Conservation (phyloP, 345 rosid species). For the Ceriops tagal region DNA sequence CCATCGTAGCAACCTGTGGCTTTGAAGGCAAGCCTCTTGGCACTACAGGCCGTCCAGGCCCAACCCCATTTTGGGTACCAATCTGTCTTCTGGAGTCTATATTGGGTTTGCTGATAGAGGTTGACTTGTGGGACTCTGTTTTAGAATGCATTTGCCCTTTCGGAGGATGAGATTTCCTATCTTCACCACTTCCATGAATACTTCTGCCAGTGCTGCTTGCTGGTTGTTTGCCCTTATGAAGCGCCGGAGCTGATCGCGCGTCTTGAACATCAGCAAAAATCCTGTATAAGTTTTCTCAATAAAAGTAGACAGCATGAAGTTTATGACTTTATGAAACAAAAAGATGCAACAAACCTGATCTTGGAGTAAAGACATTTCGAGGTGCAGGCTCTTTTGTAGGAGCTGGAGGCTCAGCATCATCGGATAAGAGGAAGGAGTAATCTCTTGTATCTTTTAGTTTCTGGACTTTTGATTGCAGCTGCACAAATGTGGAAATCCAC, state of each 20-base stretch:
- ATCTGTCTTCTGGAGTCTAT: conserved; percentile 49
- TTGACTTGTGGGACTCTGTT: conserved; percentile 33
- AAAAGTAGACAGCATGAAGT: conserved; percentile 26
- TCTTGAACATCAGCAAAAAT: conserved; percentile 71
- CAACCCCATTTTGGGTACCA: conserved; percentile 19
- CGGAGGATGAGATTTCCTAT: conserved; percentile 36
- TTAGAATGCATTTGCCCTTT: conserved; percentile 41
- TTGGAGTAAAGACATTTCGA: conserved; percentile 33
- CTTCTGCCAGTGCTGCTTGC: conserved; percentile 42
- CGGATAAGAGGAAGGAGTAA: conserved; percentile 79
- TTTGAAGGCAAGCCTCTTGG: conserved; percentile 43
- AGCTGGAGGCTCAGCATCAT: conserved; percentile 68
- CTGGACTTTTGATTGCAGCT: conserved; percentile 60
- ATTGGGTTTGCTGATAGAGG: conserved; percentile 36
- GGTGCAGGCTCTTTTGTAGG: conserved; percentile 45
- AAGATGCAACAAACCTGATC: conserved; percentile 41
- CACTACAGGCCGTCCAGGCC: conserved; percentile 41
- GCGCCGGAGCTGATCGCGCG: conserved; percentile 51
- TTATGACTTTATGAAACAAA: conserved; percentile 19
- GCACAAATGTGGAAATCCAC: conserved; percentile 15
- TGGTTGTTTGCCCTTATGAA: conserved; percentile 42
- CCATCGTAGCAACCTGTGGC: conserved; percentile 27
- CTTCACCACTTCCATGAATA: conserved; percentile 41
- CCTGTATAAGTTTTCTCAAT: conserved; percentile 63
- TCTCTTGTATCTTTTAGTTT: conserved; percentile 74